Percentiles rank a stretch among this genome's conserved stretches.
Conservation (phyloP, 1,139 yeast genomes). For the Wickerhamiella infanticola region DNA sequence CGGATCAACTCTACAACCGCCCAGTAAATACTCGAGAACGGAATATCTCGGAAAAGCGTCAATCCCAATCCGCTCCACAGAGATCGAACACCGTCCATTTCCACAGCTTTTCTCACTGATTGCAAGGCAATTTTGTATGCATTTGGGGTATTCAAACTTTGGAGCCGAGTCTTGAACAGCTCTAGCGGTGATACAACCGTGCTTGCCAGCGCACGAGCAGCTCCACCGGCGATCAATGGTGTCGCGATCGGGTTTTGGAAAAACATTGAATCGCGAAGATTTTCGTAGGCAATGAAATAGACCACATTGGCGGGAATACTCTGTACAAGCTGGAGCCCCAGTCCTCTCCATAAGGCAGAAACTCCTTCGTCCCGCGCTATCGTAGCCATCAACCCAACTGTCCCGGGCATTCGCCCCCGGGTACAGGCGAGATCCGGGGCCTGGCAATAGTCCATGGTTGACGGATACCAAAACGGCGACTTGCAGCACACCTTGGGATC, state of each 20-base stretch:
- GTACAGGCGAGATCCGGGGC: constrained; percentile 21
- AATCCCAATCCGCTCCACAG: constrained; percentile 74
- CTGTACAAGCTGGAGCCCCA: constrained; percentile 70
- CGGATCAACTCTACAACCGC: constrained; percentile 34
- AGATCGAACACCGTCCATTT: constrained; percentile 42
- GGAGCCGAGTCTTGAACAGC: constrained; percentile 71
- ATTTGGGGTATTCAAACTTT: constrained; percentile 41
- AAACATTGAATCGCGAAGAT: constrained; percentile 62
- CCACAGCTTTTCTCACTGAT: constrained; percentile 43
- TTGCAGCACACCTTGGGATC: constrained; percentile 25
- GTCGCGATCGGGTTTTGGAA: constrained; percentile 33
- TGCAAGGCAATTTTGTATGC: constrained; percentile 29
- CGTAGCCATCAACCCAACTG: constrained; percentile 29
- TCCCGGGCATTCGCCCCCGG: constrained; percentile 2
- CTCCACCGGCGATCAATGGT: constrained; percentile 73
- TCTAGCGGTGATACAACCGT: constrained; percentile 80
- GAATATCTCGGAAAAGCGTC: constrained; percentile 94
- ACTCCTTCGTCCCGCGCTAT: constrained; percentile 63
- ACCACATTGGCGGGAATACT: constrained; percentile 88
- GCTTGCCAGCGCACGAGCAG: constrained; percentile 75
- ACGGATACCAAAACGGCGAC: constrained; percentile 28
- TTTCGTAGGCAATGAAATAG: constrained; percentile 87
- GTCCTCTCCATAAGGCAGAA: constrained; percentile 74
- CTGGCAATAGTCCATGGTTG: constrained; percentile 27
- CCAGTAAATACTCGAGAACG: constrained; percentile 95